A percentile compares a stretch with the other conserved stretches of the same genome.
phyloP scores from a whole-genome alignment of 2,329 filamentous ascomycete species.

The Pestalotiopsis fici region DNA sequence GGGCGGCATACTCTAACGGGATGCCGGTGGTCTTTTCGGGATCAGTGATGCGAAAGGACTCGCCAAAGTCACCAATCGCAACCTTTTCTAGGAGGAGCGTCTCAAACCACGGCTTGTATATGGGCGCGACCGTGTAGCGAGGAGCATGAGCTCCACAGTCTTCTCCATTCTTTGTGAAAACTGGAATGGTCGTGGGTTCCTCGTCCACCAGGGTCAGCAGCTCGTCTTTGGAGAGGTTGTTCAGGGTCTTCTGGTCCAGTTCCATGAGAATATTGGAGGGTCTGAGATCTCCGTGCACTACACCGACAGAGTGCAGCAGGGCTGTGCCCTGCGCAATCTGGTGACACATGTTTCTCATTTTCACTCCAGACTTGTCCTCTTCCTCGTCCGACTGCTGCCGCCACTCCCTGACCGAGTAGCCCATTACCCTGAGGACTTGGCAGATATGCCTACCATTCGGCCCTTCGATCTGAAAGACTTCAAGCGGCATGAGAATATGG shows the following conservation, averaged over 20 bases:
- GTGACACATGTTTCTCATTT: neutral
- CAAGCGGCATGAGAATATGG: neutral
- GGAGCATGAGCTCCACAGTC: neutral
- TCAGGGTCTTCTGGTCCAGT: neutral
- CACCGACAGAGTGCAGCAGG: neutral
- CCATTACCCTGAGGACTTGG: neutral
- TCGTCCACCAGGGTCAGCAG: neutral
- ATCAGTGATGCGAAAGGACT: neutral
- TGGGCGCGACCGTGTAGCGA: neutral
- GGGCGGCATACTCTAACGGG: neutral
- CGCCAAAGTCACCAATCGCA: neutral
- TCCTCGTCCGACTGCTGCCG: neutral
- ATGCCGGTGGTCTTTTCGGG: neutral
- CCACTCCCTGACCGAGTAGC: neutral
- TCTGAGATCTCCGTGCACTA: constrained; percentile 10
- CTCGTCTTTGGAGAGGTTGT: neutral
- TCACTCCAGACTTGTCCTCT: neutral
- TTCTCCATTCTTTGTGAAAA: neutral
- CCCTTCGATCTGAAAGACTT: neutral
- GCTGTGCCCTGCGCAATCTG: neutral
- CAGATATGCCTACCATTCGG: constrained; percentile 8
- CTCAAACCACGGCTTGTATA: neutral
- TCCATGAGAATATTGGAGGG: constrained; percentile 6
- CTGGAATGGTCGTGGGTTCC: neutral
- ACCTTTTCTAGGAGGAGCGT: neutral